Conservation (phyloP, 2,329 filamentous ascomycete species). For the Pleomassaria siparia region DNA sequence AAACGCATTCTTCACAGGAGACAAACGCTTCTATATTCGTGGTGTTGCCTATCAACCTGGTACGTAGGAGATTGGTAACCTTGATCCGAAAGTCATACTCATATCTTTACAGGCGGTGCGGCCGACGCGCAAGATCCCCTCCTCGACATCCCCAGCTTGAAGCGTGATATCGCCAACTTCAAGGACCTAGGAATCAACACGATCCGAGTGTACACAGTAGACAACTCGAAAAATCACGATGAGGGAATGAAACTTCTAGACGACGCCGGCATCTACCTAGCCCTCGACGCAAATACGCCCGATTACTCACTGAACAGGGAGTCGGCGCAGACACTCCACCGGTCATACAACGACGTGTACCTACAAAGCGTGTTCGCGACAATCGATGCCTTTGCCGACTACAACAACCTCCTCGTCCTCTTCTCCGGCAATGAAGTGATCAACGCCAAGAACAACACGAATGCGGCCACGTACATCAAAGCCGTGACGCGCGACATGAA, state of each 20-base stretch:
- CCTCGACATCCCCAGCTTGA: slow-evolving; percentile 67
- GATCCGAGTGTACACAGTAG: slow-evolving; percentile 86
- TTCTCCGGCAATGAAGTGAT: slow-evolving; percentile 81
- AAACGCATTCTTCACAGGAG: slow-evolving; percentile 65
- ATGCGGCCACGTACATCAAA: slow-evolving; percentile 69
- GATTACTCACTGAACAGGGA: slow-evolving; percentile 83
- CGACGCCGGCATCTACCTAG: slow-evolving; percentile 87
- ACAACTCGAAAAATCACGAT: slow-evolving; percentile 81
- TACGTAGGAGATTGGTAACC: slow-evolving; percentile 39
- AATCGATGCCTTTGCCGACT: slow-evolving; percentile 78
- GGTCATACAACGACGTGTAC: slow-evolving; percentile 84
- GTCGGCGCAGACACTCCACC: slow-evolving; percentile 55
- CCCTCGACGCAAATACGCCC: slow-evolving; percentile 86
- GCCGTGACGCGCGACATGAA: slow-evolving; percentile 80
- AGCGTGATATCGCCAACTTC: slow-evolving; percentile 79
- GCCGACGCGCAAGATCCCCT: slow-evolving; percentile 66
- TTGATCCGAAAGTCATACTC: slow-evolving; percentile 42
- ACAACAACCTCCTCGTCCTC: slow-evolving; percentile 82
- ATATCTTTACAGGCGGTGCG: slow-evolving; percentile 43
- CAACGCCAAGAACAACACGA: slow-evolving; percentile 63
- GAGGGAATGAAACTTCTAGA: slow-evolving; percentile 80
- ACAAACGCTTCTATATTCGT: slow-evolving; percentile 62
- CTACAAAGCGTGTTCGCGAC: slow-evolving; percentile 78
- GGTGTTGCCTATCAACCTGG: slow-evolving; percentile 68
- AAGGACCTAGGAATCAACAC: slow-evolving; percentile 86